phyloP scores from a whole-genome alignment of 106 monocot genomes.

The Allium cepa region DNA sequence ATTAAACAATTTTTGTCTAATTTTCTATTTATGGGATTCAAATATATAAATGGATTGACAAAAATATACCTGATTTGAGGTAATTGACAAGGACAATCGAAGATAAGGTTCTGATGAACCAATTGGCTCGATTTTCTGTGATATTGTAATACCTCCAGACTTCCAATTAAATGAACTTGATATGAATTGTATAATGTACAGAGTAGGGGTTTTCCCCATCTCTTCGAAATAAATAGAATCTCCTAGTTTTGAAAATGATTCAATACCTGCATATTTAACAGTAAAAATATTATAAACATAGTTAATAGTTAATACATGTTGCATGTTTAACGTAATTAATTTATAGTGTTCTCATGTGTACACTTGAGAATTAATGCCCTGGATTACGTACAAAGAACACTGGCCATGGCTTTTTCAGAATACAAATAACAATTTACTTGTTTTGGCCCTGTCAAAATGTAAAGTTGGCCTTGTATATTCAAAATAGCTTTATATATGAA shows the following conservation, averaged over 20 bases:
- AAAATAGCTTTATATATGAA: no score
- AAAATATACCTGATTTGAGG: conserved; percentile 46
- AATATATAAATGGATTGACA: neutral
- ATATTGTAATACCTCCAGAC: conserved; percentile 34
- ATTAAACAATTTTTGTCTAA: neutral
- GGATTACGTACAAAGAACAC: neutral
- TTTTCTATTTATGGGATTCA: neutral
- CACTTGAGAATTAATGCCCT: neutral
- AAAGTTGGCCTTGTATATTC: no score
- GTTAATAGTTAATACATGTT: neutral
- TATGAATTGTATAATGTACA: conserved; percentile 71
- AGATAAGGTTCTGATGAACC: conserved; percentile 38
- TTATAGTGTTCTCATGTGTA: neutral
- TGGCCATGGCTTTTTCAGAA: no score
- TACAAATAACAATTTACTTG: no score
- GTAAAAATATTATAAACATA: neutral
- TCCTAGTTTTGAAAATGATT: conserved; percentile 82
- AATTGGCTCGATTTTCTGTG: conserved; percentile 34
- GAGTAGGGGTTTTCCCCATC: conserved; percentile 32
- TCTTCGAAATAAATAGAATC: conserved; percentile 86
- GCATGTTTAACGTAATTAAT: neutral
- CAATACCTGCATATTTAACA: conserved; percentile 37
- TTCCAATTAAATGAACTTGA: conserved; percentile 68
- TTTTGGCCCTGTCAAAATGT: no score
- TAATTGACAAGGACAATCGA: conserved; percentile 34